Percentiles rank a stretch among this genome's conserved stretches.
Conservation (phyloP, 768 basidiomycete genomes). For the Russula sp. region DNA sequence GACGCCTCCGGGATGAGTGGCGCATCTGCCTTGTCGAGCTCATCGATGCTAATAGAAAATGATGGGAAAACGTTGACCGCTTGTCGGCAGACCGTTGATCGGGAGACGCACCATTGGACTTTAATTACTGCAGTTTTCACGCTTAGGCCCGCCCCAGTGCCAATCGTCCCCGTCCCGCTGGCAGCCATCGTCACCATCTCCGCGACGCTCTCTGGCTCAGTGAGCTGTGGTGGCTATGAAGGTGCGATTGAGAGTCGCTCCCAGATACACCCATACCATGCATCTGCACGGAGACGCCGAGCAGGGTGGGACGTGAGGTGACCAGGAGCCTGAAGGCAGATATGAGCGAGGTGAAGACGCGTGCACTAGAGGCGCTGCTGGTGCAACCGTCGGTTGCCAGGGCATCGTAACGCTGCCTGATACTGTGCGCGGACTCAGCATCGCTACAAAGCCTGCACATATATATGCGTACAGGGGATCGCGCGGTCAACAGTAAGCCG, state of each 20-base stretch:
- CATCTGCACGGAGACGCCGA: constrained; percentile 80
- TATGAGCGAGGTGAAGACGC: too few relatives aligned
- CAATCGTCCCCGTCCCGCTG: constrained; percentile 83
- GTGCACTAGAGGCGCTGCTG: constrained; percentile 56
- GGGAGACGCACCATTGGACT: constrained; percentile 69
- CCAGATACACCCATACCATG: constrained; percentile 66
- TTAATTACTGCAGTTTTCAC: constrained; percentile 77
- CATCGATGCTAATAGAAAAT: constrained; percentile 75
- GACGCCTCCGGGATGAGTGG: constrained; percentile 93
- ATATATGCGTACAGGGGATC: too few relatives aligned
- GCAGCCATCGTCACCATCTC: too few relatives aligned
- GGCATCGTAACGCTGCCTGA: constrained; percentile 27
- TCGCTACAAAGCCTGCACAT: constrained; percentile 24
- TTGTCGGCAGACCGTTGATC: background rate
- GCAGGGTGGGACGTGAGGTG: constrained; percentile 81
- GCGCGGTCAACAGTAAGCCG: too few relatives aligned
- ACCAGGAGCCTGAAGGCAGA: constrained; percentile 85
- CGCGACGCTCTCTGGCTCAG: too few relatives aligned
- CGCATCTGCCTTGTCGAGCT: constrained; percentile 94
- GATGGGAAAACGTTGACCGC: background rate
- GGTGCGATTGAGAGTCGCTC: constrained; percentile 38
- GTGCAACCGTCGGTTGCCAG: constrained; percentile 50
- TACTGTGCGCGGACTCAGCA: constrained; percentile 26
- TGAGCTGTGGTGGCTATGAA: too few relatives aligned
- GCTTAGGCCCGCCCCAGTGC: constrained; percentile 65